A percentile compares a stretch with the other conserved stretches of the same genome.
Evolutionary conservation across 1,284 basidiomycete species (phyloP).

Genomic region (Cutaneotrichosporon spelunceum): DNA sequence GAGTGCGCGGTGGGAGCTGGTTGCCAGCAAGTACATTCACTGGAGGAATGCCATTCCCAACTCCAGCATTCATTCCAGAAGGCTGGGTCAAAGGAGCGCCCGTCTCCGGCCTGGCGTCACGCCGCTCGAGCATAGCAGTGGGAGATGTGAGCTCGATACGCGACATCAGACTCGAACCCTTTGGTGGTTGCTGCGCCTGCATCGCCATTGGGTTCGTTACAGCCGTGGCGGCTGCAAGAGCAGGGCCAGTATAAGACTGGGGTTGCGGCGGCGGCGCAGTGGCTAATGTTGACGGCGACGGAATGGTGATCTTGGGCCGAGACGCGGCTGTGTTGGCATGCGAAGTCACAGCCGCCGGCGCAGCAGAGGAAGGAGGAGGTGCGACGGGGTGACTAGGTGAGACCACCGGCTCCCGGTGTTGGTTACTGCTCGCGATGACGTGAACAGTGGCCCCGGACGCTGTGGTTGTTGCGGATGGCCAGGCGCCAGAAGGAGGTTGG

Average conservation of each 20-base stretch:
- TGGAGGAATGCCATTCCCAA: constrained; percentile 15
- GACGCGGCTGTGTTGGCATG: background rate
- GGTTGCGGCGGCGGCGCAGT: constrained; percentile 8
- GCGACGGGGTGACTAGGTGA: background rate
- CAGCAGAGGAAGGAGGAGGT: background rate
- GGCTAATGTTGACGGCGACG: background rate
- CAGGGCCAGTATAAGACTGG: constrained; percentile 11
- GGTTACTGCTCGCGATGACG: constrained; percentile 6
- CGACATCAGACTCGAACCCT: background rate
- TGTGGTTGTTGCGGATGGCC: background rate
- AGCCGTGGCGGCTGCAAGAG: constrained; percentile 7
- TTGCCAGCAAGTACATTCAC: background rate
- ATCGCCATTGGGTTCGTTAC: background rate
- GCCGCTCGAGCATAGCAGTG: background rate
- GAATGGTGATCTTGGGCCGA: constrained; percentile 5
- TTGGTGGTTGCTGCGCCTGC: background rate
- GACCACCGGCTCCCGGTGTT: background rate
- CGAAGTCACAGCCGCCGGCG: background rate
- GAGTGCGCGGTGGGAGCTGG: constrained; percentile 21
- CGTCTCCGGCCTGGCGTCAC: background rate
- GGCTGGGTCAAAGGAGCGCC: background rate
- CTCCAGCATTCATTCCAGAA: background rate
- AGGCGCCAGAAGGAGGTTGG: background rate
- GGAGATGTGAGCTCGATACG: constrained; percentile 3
- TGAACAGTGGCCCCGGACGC: constrained; percentile 2